Conservation (phyloP, 139 green algal genomes). For the Micromonas pusilla region DNA sequence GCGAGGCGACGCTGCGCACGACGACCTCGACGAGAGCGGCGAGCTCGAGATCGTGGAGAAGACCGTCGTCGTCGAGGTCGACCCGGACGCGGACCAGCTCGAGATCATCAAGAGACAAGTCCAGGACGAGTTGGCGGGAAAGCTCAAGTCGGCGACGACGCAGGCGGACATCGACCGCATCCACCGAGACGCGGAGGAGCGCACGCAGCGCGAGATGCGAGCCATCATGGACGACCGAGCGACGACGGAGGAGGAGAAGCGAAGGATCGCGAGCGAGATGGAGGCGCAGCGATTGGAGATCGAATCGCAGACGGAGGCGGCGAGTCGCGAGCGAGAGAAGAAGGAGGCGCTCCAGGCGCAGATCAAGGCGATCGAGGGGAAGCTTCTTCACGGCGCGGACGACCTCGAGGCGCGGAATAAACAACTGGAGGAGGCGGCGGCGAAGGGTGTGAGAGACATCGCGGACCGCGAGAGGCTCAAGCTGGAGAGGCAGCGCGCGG, state of each 20-base stretch:
- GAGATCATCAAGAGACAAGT: background rate
- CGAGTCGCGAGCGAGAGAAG: background rate
- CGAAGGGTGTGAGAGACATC: background rate
- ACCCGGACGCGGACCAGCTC: conserved; percentile 50
- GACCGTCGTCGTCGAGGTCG: conserved; percentile 43
- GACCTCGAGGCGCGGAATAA: background rate
- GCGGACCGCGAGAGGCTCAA: background rate
- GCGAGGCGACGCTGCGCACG: conserved; percentile 23
- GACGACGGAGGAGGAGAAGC: conserved; percentile 33
- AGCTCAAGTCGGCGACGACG: background rate
- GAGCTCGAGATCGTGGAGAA: conserved; percentile 44
- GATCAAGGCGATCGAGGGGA: background rate
- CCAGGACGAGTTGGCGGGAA: background rate
- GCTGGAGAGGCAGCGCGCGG: background rate
- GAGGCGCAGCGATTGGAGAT: conserved; percentile 27
- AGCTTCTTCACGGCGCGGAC: background rate
- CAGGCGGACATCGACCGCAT: background rate
- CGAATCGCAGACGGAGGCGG: conserved; percentile 7
- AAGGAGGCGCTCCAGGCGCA: background rate
- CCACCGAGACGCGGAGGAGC: conserved; percentile 11
- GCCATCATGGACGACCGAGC: background rate
- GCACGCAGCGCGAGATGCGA: conserved; percentile 17
- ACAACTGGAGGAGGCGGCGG: background rate
- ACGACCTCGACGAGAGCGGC: conserved; percentile 37
- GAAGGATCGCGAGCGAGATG: conserved; percentile 13